These are phyloP conservation scores for Phytophthora pinifolia DNA, from an alignment of 352 stramenopile genomes.

Conservation along the genomic window DNA sequence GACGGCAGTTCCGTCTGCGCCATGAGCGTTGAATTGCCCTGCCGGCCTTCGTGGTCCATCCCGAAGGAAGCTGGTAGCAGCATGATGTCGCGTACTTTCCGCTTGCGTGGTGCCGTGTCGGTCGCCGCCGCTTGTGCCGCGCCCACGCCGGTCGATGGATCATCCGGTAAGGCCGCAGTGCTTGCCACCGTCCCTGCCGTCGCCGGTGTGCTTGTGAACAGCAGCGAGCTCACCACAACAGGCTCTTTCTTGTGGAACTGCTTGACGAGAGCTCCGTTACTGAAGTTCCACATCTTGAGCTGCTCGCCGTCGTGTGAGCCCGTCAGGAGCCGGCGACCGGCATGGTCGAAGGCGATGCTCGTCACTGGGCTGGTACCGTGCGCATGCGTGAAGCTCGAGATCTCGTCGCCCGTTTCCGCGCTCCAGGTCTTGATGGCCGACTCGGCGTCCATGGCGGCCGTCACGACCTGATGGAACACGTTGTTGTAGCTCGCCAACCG, in stretches of 20 bases:
- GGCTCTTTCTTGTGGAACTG: constrained; percentile 74
- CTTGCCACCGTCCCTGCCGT: constrained; percentile 23
- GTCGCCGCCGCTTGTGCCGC: constrained; percentile 3
- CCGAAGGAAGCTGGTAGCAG: constrained; percentile 61
- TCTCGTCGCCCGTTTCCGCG: constrained; percentile 80
- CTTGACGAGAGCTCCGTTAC: constrained; percentile 84
- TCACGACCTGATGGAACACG: constrained; percentile 86
- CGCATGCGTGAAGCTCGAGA: constrained; percentile 76
- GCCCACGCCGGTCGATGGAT: constrained; percentile 6
- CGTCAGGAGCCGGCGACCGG: constrained; percentile 75
- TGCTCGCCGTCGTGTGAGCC: constrained; percentile 72
- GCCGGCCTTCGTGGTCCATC: constrained; percentile 54
- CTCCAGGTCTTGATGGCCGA: constrained; percentile 87
- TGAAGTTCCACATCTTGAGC: constrained; percentile 92
- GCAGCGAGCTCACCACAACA: constrained; percentile 20
- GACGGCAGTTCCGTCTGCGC: constrained; percentile 51
- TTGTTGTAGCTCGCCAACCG: constrained; percentile 73
- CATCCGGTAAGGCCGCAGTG: constrained; percentile 13
- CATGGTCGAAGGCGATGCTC: constrained; percentile 83
- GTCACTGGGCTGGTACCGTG: constrained; percentile 73
- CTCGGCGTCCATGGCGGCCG: constrained; percentile 68
- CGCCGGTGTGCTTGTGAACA: constrained; percentile 26
- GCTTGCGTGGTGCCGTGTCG: constrained; percentile 24
- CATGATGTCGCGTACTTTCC: constrained; percentile 66
- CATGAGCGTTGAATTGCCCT: too few relatives aligned